Conservation (phyloP, 139 green algal species). For the Eudorina sp. region DNA sequence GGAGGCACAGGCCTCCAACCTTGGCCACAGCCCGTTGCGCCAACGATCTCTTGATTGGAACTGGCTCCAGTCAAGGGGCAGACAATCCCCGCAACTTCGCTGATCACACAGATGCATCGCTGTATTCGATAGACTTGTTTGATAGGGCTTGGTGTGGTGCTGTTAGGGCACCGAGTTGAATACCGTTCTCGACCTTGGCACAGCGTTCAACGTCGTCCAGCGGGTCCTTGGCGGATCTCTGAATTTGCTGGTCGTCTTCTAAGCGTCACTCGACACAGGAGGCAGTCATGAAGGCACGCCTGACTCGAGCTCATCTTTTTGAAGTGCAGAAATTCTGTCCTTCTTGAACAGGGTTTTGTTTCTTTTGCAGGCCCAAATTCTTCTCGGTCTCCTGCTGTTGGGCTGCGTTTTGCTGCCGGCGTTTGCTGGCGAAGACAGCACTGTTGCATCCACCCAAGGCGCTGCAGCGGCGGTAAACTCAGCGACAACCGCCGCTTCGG, state of each 20-base stretch:
- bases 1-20: neutral
- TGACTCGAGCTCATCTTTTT: neutral
- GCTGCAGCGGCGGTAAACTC: neutral
- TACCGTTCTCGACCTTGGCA: neutral
- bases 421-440: neutral
- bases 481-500: neutral
- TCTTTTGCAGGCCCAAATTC: neutral
- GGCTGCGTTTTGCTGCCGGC: neutral
- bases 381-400: conserved; percentile 3
- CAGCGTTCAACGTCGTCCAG: neutral
- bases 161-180: neutral
- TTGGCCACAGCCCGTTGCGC: conserved; percentile 1
- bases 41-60: conserved; percentile 9
- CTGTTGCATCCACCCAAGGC: neutral
- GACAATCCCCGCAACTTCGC: too few species aligned
- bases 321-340: neutral
- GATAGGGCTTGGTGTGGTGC: neutral
- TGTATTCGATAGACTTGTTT: neutral
- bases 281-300: conserved; percentile 6
- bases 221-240: neutral
- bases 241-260: too few species aligned
- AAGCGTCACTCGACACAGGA: too few species aligned
- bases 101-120: neutral
- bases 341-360: neutral
- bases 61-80: too few species aligned